Evolutionary conservation across 345 rosid genomes (phyloP).

Genomic region (Gynandropsis gynandra): DNA sequence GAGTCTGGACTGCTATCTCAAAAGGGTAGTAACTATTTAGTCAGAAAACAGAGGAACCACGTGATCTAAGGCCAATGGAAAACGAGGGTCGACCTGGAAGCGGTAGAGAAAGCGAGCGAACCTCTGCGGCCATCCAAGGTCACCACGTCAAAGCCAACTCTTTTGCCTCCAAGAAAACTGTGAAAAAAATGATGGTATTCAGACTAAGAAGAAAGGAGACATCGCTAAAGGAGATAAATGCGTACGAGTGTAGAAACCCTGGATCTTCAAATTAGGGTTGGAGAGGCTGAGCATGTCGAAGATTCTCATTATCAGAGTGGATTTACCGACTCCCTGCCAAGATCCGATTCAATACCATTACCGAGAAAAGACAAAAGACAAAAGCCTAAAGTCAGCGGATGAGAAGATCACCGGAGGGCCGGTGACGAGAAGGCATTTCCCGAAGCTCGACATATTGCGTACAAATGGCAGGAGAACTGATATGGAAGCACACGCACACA

Average conservation of each 20-base stretch:
- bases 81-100: slow-evolving; percentile 34
- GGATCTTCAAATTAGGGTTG: slow-evolving; percentile 45
- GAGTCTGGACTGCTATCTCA: slow-evolving; percentile 44
- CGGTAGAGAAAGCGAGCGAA: slow-evolving; percentile 45
- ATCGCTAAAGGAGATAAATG: not conserved
- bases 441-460: slow-evolving; percentile 26
- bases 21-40: slow-evolving; percentile 10
- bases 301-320: slow-evolving; percentile 53
- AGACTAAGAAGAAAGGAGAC: not conserved
- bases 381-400: not conserved
- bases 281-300: slow-evolving; percentile 42
- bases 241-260: slow-evolving; percentile 60
- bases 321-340: slow-evolving; percentile 66
- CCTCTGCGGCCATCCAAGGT: slow-evolving; percentile 52
- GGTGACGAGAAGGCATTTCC: slow-evolving; percentile 36
- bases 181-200: not conserved
- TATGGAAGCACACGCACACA: too few relatives aligned
- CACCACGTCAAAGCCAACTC: slow-evolving; percentile 61
- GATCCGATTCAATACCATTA: not conserved
- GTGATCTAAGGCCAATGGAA: not conserved
- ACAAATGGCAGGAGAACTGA: not conserved
- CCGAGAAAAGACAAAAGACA: too few relatives aligned
- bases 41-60: not conserved
- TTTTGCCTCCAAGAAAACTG: slow-evolving; percentile 32
- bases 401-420: slow-evolving; percentile 36